Conservation (phyloP, 768 basidiomycete species). For the Suillus ampliporus region DNA sequence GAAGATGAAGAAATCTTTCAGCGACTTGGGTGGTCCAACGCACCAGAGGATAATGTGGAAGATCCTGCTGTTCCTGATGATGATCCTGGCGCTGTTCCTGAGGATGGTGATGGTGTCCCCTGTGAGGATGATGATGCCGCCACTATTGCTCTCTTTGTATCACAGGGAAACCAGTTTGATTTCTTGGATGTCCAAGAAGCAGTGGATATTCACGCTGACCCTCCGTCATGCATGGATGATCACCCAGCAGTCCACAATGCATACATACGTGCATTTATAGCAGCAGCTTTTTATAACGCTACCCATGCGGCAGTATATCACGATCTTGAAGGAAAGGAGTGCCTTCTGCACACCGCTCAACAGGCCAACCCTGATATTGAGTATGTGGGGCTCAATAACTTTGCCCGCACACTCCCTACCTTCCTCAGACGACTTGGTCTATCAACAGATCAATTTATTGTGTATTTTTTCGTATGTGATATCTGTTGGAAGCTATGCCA, state of each 20-base stretch:
- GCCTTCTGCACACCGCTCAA: neutral
- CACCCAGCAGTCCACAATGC: neutral
- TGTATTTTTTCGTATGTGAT: neutral
- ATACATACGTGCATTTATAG: neutral
- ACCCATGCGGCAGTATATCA: neutral
- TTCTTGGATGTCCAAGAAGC: neutral
- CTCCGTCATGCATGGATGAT: neutral
- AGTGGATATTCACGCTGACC: neutral
- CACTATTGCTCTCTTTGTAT: neutral
- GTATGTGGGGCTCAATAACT: neutral
- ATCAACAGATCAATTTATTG: neutral
- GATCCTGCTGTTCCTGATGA: too few relatives aligned
- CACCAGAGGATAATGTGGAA: too few relatives aligned
- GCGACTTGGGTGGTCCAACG: too few relatives aligned
- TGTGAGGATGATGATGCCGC: too few relatives aligned
- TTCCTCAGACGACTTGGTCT: neutral
- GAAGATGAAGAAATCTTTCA: too few relatives aligned
- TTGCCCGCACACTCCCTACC: neutral
- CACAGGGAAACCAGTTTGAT: neutral
- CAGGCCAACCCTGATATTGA: neutral
- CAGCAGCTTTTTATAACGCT: neutral
- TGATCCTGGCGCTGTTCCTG: too few relatives aligned
- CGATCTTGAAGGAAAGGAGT: neutral
- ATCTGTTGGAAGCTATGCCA: neutral
- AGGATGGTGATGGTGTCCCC: too few relatives aligned